A percentile compares a stretch with the other conserved stretches of the same genome.
Conservation (phyloP, 2,329 filamentous ascomycete species). For the Arthrobotrys sinensis region DNA sequence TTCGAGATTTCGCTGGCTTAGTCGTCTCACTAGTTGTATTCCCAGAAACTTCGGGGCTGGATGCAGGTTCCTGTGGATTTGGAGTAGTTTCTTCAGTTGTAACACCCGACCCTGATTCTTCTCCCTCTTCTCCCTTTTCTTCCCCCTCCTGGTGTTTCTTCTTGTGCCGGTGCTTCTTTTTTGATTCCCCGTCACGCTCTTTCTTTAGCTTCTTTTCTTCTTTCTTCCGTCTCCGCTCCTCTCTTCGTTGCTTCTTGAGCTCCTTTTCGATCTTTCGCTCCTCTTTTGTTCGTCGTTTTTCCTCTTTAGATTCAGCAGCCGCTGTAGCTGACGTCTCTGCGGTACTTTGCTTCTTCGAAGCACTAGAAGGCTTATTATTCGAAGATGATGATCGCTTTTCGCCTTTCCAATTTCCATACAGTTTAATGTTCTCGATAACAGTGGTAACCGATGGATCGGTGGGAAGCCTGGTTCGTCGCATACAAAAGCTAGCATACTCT, state of each 20-base stretch:
- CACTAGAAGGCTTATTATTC: neutral
- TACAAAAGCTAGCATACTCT: constrained; percentile 37
- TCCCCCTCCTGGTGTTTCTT: constrained; percentile 9
- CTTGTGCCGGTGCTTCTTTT: constrained; percentile 20
- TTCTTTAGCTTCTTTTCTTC: constrained; percentile 32
- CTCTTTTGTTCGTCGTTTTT: constrained; percentile 16
- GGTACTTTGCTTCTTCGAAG: neutral
- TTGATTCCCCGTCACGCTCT: constrained; percentile 15
- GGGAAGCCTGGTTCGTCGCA: neutral
- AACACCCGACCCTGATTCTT: neutral
- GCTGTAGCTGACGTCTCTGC: neutral
- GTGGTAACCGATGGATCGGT: constrained; percentile 17
- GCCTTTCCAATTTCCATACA: constrained; percentile 37
- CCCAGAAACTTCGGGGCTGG: neutral
- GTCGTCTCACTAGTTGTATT: neutral
- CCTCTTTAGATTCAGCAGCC: neutral
- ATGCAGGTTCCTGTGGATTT: neutral
- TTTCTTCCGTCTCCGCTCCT: constrained; percentile 17
- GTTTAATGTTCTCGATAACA: constrained; percentile 33
- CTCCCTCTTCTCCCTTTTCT: neutral
- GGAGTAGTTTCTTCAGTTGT: neutral
- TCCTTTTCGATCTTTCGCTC: constrained; percentile 11
- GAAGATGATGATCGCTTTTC: neutral
- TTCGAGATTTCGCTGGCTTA: constrained; percentile 1
- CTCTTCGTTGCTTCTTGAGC: constrained; percentile 21